Evolutionary conservation across 2,329 filamentous ascomycete genomes (phyloP).

Genomic region (Alternaria longipes): DNA sequence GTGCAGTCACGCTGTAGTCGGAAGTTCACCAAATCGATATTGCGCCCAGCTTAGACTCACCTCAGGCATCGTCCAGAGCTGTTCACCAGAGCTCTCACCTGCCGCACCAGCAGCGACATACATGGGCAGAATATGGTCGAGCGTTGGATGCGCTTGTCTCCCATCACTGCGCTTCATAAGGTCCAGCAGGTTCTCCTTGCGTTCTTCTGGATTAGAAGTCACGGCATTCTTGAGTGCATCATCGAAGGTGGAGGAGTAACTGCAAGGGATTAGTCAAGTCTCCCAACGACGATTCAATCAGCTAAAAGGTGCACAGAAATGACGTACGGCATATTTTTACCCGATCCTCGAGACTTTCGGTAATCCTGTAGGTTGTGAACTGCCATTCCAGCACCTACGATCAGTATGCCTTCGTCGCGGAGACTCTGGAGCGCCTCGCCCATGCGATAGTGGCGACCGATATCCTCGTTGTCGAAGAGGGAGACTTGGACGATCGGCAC

Average conservation of each 20-base stretch:
- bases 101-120: neutral
- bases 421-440: neutral
- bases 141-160: neutral
- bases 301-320: neutral
- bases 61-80: neutral
- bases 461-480: neutral
- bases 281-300: neutral
- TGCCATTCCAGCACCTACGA: neutral
- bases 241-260: neutral
- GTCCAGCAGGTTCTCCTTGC: neutral
- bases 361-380: neutral
- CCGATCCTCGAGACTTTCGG: neutral
- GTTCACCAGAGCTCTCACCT: neutral
- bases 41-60: neutral
- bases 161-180: neutral
- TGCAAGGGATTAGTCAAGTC: neutral
- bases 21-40: neutral
- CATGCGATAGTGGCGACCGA: neutral
- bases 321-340: neutral
- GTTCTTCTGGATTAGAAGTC: neutral
- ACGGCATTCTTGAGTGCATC: neutral
- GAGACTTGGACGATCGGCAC: neutral
- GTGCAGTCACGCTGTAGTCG: neutral
- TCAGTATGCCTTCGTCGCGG: neutral
- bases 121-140: neutral